These are phyloP conservation scores for Orbilia oligospora DNA, from an alignment of 2,329 filamentous ascomycete genomes.

Conservation along the genomic window DNA sequence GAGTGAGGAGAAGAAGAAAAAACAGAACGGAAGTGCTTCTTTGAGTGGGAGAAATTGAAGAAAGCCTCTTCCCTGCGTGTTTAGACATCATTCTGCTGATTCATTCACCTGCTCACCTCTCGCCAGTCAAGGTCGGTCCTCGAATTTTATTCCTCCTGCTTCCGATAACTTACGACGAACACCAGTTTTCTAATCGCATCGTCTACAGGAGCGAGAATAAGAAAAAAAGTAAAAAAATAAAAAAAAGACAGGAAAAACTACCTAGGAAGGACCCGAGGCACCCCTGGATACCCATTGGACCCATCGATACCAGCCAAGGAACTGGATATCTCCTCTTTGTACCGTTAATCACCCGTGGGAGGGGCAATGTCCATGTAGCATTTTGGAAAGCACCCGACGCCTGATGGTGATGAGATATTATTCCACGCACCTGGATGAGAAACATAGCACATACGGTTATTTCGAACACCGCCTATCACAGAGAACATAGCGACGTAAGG, in stretches of 20 bases:
- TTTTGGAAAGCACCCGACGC: constrained; percentile 58
- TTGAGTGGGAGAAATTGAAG: constrained; percentile 57
- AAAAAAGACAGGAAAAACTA: constrained; percentile 37
- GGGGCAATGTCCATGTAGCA: constrained; percentile 60
- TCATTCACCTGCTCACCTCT: constrained; percentile 52
- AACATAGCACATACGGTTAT: constrained; percentile 44
- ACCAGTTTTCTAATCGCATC: constrained; percentile 56
- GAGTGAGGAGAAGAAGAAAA: constrained; percentile 41
- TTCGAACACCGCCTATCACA: constrained; percentile 43
- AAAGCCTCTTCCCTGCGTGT: constrained; percentile 61
- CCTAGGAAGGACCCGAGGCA: constrained; percentile 60
- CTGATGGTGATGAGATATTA: constrained; percentile 61
- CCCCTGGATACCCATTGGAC: constrained; percentile 59
- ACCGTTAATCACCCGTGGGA: constrained; percentile 60
- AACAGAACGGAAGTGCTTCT: constrained; percentile 52
- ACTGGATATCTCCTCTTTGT: constrained; percentile 59
- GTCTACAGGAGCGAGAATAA: constrained; percentile 55
- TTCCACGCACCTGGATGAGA: constrained; percentile 59
- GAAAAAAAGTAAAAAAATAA: constrained; percentile 28
- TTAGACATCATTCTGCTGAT: constrained; percentile 61
- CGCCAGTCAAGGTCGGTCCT: constrained; percentile 55
- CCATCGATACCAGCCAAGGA: constrained; percentile 61
- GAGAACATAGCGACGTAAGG: constrained; percentile 55
- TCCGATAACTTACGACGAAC: constrained; percentile 49
- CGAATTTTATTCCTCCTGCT: constrained; percentile 52